Base-by-base conservation (phyloP, 164 flowering plant genomes). In the Piper betle region DNA sequence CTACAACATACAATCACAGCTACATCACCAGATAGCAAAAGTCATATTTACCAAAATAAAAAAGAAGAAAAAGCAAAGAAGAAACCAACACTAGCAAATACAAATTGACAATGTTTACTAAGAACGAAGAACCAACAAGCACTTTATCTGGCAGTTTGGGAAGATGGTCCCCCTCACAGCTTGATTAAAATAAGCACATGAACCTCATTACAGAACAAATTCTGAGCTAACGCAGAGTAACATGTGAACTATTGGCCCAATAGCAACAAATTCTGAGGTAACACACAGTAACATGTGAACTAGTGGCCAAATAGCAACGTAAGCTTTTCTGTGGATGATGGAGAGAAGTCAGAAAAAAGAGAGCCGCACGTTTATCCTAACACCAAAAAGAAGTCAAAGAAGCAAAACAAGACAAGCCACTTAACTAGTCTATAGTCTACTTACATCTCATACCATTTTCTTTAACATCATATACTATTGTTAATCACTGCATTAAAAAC, bases 281-380 rank as follows among this genome's bases (percentile, higher is more conserved):
- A 10, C 50, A 9, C 50, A 46, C 50, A 5, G 50, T 46, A 46
- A 15, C 50, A 46, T 46, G 11, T 6, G 15, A 46, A 3, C 15
- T 46, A 46, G 3, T 46, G 9, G 12, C 50, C 50, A 46, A 2
- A 46, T 6, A 15, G 50, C 11, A 10, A 46, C 12, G 3, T 25
- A 25, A 25, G 12, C 12, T 15, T 43, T 46, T 46, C 10, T 46
- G 50, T 46, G 50, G 50, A 9, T 46, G 50, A 33, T 55, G 25
- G 58, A 55, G 58, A 55, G 12, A 33, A 55, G 58, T 55, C 58
- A 6, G 58, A 33, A 33, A 55, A 55, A 55, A 39, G 33, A 55
- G 33, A 25, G 4, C 39, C 16, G 58, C 58, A 33, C 58, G 58
- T 55, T 55, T 55, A 55, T 55, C 58, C 38, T 4, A 46, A 15